Evolutionary conservation across 768 basidiomycete species (phyloP).

Genomic region (Amanita subjunquillea): DNA sequence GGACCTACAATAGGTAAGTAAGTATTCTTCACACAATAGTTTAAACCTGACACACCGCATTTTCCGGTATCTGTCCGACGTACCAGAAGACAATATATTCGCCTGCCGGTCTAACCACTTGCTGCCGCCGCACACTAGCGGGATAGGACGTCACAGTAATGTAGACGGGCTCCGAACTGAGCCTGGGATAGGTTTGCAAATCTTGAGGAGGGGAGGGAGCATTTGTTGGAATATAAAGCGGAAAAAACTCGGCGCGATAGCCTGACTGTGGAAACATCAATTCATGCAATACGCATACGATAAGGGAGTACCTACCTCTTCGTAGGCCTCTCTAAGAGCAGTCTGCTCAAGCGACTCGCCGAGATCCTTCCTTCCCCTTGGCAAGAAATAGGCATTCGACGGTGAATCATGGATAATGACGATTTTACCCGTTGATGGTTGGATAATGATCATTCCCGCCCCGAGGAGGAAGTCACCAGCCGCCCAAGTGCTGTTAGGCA

Average conservation of each 20-base stretch:
- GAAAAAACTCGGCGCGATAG: conserved; percentile 35
- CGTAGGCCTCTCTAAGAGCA: conserved; percentile 55
- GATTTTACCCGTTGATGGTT: conserved; percentile 42
- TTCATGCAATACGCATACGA: background rate
- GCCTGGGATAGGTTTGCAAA: conserved; percentile 1
- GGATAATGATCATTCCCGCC: conserved; percentile 54
- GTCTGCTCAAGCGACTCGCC: conserved; percentile 53
- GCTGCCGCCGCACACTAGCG: conserved; percentile 5
- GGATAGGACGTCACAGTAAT: conserved; percentile 22
- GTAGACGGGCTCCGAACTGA: conserved; percentile 35
- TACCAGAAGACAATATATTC: conserved; percentile 51
- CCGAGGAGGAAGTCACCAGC: conserved; percentile 45
- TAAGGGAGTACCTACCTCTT: conserved; percentile 36
- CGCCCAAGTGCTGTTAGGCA: conserved; percentile 36
- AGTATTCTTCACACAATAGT: background rate
- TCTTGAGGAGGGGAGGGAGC: conserved; percentile 29
- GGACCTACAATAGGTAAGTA: conserved; percentile 21
- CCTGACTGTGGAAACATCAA: conserved; percentile 29
- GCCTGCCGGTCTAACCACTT: conserved; percentile 18
- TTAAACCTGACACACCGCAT: conserved; percentile 32
- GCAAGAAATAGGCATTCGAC: conserved; percentile 43
- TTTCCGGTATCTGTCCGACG: conserved; percentile 38
- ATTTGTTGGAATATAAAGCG: conserved; percentile 27
- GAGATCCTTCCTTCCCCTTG: conserved; percentile 55
- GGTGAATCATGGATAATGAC: conserved; percentile 37